These are phyloP conservation scores for Trichoderma gracile DNA, from an alignment of 2,329 filamentous ascomycete species.

Conservation along the genomic window DNA sequence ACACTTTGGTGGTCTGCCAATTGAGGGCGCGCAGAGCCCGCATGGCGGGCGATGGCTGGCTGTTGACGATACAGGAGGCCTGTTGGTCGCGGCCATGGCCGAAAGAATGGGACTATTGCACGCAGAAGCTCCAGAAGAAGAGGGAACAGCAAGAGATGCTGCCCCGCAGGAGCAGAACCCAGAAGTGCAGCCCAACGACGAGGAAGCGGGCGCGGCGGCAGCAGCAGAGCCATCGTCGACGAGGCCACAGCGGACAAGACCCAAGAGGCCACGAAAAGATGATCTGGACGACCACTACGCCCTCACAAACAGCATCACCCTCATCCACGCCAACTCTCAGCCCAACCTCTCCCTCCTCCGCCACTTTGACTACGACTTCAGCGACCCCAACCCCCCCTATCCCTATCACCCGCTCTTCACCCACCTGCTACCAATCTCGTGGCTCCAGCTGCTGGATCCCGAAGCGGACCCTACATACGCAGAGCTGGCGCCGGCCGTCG, in stretches of 20 bases:
- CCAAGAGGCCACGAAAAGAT: conserved; percentile 39
- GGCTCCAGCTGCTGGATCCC: conserved; percentile 86
- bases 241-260: conserved; percentile 32
- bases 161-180: conserved; percentile 21
- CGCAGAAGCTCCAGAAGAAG: conserved; percentile 37
- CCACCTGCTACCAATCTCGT: conserved; percentile 81
- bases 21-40: conserved; percentile 32
- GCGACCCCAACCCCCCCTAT: conserved; percentile 58
- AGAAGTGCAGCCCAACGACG: conserved; percentile 15
- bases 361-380: conserved; percentile 83
- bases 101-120: conserved; percentile 86
- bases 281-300: conserved; percentile 67
- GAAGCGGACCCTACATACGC: conserved; percentile 71
- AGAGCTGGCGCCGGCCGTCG: conserved; percentile 60
- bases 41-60: conserved; percentile 68
- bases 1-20: conserved; percentile 56
- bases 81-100: conserved; percentile 79
- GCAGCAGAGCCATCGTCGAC: conserved; percentile 17
- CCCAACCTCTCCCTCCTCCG: conserved; percentile 84
- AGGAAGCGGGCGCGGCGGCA: conserved; percentile 7
- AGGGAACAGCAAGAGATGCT: conserved; percentile 3
- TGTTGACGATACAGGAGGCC: conserved; percentile 82
- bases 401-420: conserved; percentile 76
- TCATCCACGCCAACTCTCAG: conserved; percentile 80
- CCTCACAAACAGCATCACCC: conserved; percentile 72